Percentiles rank a stretch among this genome's conserved stretches.
Evolutionary conservation across 805 yeast genomes (phyloP).

Genomic region (Ogataea paraovalis): DNA sequence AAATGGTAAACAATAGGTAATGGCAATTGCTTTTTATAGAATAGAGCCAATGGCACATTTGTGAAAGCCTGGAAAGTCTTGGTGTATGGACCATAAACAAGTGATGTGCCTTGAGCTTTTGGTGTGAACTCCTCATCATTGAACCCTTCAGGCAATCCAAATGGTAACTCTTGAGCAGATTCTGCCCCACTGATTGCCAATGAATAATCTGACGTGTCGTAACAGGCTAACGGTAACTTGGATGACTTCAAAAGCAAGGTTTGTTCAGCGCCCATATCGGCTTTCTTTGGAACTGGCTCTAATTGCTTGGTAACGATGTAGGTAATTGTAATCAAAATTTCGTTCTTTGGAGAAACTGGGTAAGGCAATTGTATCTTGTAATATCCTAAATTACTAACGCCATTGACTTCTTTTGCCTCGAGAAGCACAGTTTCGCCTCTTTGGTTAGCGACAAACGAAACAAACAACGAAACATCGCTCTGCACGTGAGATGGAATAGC

Average conservation of each 20-base stretch:
- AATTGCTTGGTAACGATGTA: slow-evolving; percentile 45
- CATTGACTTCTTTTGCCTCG: slow-evolving; percentile 12
- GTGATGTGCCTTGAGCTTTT: slow-evolving; percentile 33
- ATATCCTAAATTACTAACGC: slow-evolving; percentile 28
- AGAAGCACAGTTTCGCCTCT: slow-evolving; percentile 20
- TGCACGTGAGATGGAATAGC: slow-evolving; percentile 48
- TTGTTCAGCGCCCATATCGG: slow-evolving; percentile 60
- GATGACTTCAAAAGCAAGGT: slow-evolving; percentile 46
- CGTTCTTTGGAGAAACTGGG: slow-evolving; percentile 64
- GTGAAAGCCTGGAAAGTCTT: slow-evolving; percentile 42
- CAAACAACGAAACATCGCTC: slow-evolving; percentile 22
- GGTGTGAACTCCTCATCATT: slow-evolving; percentile 24
- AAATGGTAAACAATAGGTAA: slow-evolving; percentile 55
- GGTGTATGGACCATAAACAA: slow-evolving; percentile 55
- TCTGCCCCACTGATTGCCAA: slow-evolving; percentile 14
- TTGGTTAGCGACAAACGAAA: slow-evolving; percentile 20
- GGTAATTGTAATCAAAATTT: slow-evolving; percentile 44
- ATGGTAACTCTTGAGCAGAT: slow-evolving; percentile 13
- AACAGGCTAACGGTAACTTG: slow-evolving; percentile 57
- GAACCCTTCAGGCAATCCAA: slow-evolving; percentile 20
- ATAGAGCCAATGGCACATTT: slow-evolving; percentile 45
- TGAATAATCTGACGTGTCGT: slow-evolving; percentile 41
- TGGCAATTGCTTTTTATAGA: slow-evolving; percentile 65
- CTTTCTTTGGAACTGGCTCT: slow-evolving; percentile 60
- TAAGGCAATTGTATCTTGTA: slow-evolving; percentile 53